Evolutionary conservation across 1,284 basidiomycete genomes (phyloP).

Genomic region (Neolentinus lepideus): DNA sequence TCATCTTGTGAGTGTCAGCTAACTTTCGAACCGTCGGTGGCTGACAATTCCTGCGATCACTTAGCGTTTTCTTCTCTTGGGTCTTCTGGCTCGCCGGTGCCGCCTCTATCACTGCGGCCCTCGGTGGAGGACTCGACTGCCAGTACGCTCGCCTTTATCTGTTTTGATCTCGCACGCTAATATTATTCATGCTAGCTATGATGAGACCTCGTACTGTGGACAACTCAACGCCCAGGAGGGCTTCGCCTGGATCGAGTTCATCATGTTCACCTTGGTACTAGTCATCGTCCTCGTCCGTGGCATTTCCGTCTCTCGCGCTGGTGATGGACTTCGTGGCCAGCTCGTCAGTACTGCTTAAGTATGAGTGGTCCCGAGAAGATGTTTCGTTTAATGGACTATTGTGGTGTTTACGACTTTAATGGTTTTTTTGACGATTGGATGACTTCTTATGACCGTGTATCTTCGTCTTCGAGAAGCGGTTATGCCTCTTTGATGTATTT

Average conservation of each 20-base stretch:
- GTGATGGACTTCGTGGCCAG: conserved; percentile 48
- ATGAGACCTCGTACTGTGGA: conserved; percentile 18
- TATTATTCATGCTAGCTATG: conserved; percentile 3
- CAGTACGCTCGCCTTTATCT: conserved; percentile 12
- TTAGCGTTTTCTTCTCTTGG: conserved; percentile 60
- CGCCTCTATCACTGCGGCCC: conserved; percentile 22
- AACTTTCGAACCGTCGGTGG: neutral
- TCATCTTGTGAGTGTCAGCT: conserved; percentile 44
- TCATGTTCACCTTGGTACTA: conserved; percentile 45
- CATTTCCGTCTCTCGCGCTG: conserved; percentile 40
- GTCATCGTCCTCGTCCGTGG: conserved; percentile 47
- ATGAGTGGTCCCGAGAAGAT: neutral
- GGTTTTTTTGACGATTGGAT: neutral
- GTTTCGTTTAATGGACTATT: neutral
- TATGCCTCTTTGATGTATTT: neutral
- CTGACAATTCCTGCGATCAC: neutral
- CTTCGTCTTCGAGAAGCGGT: neutral
- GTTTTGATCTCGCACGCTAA: neutral
- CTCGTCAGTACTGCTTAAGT: conserved; percentile 26
- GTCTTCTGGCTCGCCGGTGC: conserved; percentile 61
- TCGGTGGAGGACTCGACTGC: conserved; percentile 25
- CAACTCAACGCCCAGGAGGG: conserved; percentile 19
- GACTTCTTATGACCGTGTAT: neutral
- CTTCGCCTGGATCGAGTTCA: conserved; percentile 23
- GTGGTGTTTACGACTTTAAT: neutral